These are phyloP conservation scores for Hypomontagnella monticulosa DNA, from an alignment of 495 filamentous ascomycete genomes.

Conservation along the genomic window DNA sequence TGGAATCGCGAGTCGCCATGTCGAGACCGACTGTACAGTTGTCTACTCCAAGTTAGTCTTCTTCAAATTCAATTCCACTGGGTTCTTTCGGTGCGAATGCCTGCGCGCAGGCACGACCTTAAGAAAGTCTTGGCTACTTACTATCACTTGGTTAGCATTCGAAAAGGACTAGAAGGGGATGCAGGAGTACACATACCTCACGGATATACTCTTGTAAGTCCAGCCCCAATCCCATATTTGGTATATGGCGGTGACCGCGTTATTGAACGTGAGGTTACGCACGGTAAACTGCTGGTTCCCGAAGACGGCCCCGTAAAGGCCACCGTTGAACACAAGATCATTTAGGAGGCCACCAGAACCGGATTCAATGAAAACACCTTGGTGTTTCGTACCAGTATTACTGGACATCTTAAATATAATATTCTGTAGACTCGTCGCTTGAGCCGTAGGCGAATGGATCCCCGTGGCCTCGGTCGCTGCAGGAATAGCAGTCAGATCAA, in stretches of 20 bases:
- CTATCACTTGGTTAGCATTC: conserved; percentile 13
- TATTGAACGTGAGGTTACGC: conserved; percentile 72
- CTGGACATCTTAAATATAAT: conserved; percentile 72
- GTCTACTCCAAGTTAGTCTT: conserved; percentile 26
- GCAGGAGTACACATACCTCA: conserved; percentile 44
- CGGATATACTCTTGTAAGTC: conserved; percentile 75
- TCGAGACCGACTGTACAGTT: conserved; percentile 73
- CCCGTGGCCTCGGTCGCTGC: conserved; percentile 64
- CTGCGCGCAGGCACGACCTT: neutral
- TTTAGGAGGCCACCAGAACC: conserved; percentile 78
- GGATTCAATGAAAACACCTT: conserved; percentile 78
- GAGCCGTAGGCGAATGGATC: conserved; percentile 82
- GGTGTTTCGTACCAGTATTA: conserved; percentile 67
- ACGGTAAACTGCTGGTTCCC: conserved; percentile 88
- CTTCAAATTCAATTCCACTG: no score
- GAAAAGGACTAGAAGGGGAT: neutral
- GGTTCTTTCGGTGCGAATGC: neutral
- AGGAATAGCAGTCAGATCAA: conserved; percentile 72
- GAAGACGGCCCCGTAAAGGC: conserved; percentile 67
- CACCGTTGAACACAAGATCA: conserved; percentile 79
- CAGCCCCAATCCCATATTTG: conserved; percentile 63
- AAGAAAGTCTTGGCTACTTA: conserved; percentile 5
- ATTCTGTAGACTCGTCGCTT: conserved; percentile 80
- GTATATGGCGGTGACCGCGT: conserved; percentile 63
- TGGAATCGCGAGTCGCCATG: conserved; percentile 56